Conservation (phyloP, 257 asterid species). For the Nicotiana paniculata region DNA sequence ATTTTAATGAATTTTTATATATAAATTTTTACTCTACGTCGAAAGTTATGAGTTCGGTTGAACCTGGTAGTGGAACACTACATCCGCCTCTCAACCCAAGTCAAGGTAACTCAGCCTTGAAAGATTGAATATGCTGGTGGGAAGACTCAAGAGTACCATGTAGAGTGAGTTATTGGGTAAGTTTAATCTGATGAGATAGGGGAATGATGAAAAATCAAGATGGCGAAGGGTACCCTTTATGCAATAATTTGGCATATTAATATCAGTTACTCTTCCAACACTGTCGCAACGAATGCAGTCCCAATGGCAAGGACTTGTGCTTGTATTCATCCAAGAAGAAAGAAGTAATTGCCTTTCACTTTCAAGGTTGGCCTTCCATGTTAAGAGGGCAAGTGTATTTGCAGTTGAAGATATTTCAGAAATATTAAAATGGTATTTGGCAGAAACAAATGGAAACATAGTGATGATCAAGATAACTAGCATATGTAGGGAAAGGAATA, state of each 20-base stretch:
- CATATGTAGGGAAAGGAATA: neutral
- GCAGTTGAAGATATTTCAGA: neutral
- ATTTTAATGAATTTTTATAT: too few relatives aligned
- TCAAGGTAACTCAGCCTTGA: conserved; percentile 9
- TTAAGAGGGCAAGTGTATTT: neutral
- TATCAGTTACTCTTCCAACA: neutral
- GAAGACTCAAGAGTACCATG: conserved; percentile 2
- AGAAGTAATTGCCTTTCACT: neutral
- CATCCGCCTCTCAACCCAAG: neutral
- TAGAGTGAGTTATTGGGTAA: conserved; percentile 5
- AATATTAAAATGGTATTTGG: neutral
- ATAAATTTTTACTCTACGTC: too few relatives aligned
- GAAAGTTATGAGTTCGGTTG: too few relatives aligned
- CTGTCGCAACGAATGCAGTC: neutral
- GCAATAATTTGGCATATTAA: neutral
- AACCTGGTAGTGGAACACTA: too few relatives aligned
- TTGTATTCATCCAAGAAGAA: neutral
- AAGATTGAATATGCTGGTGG: neutral
- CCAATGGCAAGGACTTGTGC: neutral
- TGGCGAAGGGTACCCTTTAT: neutral
- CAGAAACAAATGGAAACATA: neutral
- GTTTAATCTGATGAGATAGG: neutral
- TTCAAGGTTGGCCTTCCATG: conserved; percentile 7
- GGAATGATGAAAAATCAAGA: conserved; percentile 11
- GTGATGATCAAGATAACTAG: neutral